phyloP scores from a whole-genome alignment of 1,284 basidiomycete species.

The Boletus nobilissimus region DNA sequence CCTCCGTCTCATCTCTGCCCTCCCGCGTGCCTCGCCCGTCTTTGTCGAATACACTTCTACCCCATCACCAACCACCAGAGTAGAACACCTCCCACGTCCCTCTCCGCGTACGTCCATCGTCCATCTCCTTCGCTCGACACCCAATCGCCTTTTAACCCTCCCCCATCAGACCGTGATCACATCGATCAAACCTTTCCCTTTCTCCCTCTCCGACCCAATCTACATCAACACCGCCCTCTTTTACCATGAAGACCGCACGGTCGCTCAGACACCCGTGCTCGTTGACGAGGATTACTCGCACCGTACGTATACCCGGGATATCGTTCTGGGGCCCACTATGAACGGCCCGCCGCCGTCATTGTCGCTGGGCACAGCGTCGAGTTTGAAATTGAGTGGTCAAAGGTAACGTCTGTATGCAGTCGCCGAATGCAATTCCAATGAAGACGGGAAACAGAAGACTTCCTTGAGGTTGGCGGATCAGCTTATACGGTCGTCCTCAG shows the following conservation, averaged over 20 bases:
- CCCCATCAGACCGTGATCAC: conserved; percentile 38
- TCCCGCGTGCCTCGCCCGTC: conserved; percentile 44
- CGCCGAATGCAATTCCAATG: too few relatives aligned
- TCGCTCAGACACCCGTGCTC: conserved; percentile 37
- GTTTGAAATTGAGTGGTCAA: too few relatives aligned
- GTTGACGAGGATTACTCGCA: conserved; percentile 45
- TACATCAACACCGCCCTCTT: conserved; percentile 39
- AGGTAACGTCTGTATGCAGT: too few relatives aligned
- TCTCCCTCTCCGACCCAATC: conserved; percentile 37
- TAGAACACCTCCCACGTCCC: conserved; percentile 44
- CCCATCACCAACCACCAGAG: conserved; percentile 37
- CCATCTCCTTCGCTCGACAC: background rate
- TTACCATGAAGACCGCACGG: conserved; percentile 44
- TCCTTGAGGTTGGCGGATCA: too few relatives aligned
- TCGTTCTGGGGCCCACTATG: too few relatives aligned
- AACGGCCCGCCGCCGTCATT: too few relatives aligned
- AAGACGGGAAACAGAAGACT: too few relatives aligned
- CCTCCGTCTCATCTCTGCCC: conserved; percentile 43
- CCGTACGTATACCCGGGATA: conserved; percentile 40
- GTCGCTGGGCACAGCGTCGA: too few relatives aligned
- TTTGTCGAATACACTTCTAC: conserved; percentile 39
- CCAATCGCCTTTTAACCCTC: too few relatives aligned
- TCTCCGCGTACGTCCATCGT: conserved; percentile 25
- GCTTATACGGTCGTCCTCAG: too few relatives aligned
- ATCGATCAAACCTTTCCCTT: conserved; percentile 39